A percentile compares a stretch with the other conserved stretches of the same genome.
Evolutionary conservation across 257 asterid genomes (phyloP).

Genomic region (Linaria vulgaris): DNA sequence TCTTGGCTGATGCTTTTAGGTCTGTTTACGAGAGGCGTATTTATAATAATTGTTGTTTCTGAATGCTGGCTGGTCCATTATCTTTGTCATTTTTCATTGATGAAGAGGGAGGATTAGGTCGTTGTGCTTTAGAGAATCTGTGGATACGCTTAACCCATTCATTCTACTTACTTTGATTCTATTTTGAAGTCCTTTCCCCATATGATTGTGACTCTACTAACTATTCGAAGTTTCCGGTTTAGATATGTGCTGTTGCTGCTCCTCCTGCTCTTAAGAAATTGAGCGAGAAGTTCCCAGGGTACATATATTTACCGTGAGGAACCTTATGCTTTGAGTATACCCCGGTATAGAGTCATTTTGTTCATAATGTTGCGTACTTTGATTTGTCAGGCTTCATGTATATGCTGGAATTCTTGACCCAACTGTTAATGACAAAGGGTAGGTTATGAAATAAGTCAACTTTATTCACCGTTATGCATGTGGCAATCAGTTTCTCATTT

Average conservation of each 20-base stretch:
- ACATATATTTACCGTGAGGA: constrained; percentile 5
- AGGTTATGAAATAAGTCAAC: constrained; percentile 19
- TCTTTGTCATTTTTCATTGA: too few relatives aligned
- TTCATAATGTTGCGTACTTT: background rate
- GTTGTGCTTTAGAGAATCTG: background rate
- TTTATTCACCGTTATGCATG: constrained; percentile 8
- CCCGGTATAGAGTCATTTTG: too few relatives aligned
- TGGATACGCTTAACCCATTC: too few relatives aligned
- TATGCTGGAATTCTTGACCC: constrained; percentile 90
- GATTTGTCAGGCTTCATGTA: constrained; percentile 76
- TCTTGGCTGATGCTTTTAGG: background rate
- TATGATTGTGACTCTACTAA: constrained; percentile 11
- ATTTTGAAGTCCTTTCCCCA: background rate
- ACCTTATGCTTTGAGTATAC: constrained; percentile 6
- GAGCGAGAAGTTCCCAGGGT: constrained; percentile 83
- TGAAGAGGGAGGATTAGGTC: background rate
- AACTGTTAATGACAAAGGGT: constrained; percentile 81
- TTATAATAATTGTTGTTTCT: too few relatives aligned
- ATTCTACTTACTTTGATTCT: too few relatives aligned
- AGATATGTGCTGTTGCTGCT: constrained; percentile 85
- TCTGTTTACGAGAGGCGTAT: too few relatives aligned
- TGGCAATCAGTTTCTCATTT: too few relatives aligned
- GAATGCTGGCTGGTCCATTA: too few relatives aligned
- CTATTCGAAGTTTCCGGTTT: constrained; percentile 24
- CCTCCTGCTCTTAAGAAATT: constrained; percentile 86